Base-by-base conservation (phyloP, 257 asterid species). In the Fraxinus americana region DNA sequence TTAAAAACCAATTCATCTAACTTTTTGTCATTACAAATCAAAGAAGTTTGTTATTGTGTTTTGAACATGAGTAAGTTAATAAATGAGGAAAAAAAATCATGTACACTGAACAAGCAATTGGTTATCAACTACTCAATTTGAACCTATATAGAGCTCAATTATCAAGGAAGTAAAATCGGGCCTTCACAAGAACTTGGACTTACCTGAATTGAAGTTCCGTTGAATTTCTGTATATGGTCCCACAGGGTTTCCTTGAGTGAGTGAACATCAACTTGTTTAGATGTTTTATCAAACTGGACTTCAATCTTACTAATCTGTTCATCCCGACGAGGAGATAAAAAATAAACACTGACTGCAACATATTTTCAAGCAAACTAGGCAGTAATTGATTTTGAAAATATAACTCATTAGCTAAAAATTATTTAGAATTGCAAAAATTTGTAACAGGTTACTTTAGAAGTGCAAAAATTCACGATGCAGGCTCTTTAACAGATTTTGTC, bases 231-330 rank as follows among this genome's bases (percentile, higher is more conserved):
- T 25, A 92, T 88, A 63, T 87, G 94, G 78, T 81, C 90, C 97
- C 99, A 96, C 19, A 96, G 91, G 17, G 94, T 91, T 86, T 89
- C 96, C 88, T 96, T 96, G 30, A 96, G 96, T 67, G 73, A 89
- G 74, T 93, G 99, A 75, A 96, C 97, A 83, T 96, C 98, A 54
- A 96, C 99, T 82, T 89, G 97, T 85, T 92, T 96, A 34, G 98
- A 93, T 72, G 95, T 90, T 82, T 84, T 96, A 71, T 96, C 99
- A 57, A 93, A 96, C 79, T 88, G 88, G 48, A 96, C 97, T 80
- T 93, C 97, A 57, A 92, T 89, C 88, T 91, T 92, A 80, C 78
- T 93, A 75, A 93, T 91, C 99, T 96, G 92, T 52, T 71, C 73
- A 50, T 23, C 27, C 73, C 69, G 29, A 54, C 7, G 73, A 73